These are phyloP conservation scores for Bauhinia variegata DNA, from an alignment of 306 rosid species.

Conservation along the genomic window DNA sequence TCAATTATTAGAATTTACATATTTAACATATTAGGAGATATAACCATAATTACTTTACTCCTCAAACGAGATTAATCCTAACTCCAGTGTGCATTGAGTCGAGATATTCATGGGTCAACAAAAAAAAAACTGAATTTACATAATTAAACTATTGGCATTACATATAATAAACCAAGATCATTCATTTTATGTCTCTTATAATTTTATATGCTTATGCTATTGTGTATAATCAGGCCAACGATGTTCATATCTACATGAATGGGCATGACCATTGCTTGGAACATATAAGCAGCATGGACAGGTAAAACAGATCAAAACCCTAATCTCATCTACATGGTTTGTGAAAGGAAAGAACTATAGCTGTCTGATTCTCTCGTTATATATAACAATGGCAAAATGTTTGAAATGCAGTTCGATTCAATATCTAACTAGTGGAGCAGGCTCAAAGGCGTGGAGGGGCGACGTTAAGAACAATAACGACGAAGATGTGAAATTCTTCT, in stretches of 20 bases:
- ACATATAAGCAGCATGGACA: conserved; percentile 39
- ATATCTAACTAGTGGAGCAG: conserved; percentile 51
- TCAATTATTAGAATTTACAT: too few relatives aligned
- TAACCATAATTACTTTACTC: too few relatives aligned
- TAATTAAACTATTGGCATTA: too few relatives aligned
- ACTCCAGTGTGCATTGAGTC: too few relatives aligned
- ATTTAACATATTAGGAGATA: too few relatives aligned
- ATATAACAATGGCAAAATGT: not conserved
- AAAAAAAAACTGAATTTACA: too few relatives aligned
- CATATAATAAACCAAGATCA: too few relatives aligned
- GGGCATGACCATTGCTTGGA: conserved; percentile 55
- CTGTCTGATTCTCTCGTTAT: not conserved
- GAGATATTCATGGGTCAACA: too few relatives aligned
- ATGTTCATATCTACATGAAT: conserved; percentile 50
- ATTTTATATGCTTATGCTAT: not conserved
- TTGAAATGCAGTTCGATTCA: conserved; percentile 39
- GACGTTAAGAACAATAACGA: conserved; percentile 26
- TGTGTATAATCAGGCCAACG: conserved; percentile 26
- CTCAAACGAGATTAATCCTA: too few relatives aligned
- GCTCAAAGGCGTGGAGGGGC: conserved; percentile 56
- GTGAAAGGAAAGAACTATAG: not conserved
- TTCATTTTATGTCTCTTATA: too few relatives aligned
- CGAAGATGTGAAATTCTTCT: conserved; percentile 37
- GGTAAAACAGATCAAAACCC: conserved; percentile 20
- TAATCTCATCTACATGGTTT: not conserved